phyloP scores from a whole-genome alignment of 2,329 filamentous ascomycete species.

The Ophiocordyceps australis region DNA sequence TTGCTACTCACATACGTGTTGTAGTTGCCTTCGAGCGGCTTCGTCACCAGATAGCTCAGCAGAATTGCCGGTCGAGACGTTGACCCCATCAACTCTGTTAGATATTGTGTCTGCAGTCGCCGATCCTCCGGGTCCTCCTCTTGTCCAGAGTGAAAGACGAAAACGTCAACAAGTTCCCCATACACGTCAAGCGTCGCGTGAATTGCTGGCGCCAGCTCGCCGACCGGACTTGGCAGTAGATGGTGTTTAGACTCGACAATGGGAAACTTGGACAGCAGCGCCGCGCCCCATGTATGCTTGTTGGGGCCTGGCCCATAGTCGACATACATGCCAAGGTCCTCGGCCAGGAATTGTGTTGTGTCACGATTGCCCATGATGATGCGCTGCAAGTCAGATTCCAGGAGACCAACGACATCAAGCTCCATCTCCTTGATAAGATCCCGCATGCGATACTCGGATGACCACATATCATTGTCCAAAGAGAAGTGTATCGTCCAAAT shows the following conservation, averaged over 20 bases:
- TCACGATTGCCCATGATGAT: constrained; percentile 99
- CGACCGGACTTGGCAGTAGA: constrained; percentile 79
- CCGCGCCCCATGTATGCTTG: constrained; percentile 96
- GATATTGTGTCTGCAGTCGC: constrained; percentile 68
- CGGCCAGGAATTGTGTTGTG: constrained; percentile 83
- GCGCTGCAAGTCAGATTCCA: constrained; percentile 84
- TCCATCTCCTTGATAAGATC: constrained; percentile 87
- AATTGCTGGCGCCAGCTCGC: constrained; percentile 88
- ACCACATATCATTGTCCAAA: constrained; percentile 98
- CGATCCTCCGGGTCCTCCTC: constrained; percentile 92
- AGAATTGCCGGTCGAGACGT: constrained; percentile 67
- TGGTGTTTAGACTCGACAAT: constrained; percentile 96
- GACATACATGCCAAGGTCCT: constrained; percentile 96
- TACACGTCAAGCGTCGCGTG: constrained; percentile 93
- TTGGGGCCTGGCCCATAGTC: constrained; percentile 95
- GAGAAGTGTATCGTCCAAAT: constrained; percentile 99
- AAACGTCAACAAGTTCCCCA: constrained; percentile 75
- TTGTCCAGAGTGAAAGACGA: constrained; percentile 97
- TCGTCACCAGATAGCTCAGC: constrained; percentile 82
- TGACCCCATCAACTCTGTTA: constrained; percentile 74
- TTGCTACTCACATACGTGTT: constrained; percentile 78
- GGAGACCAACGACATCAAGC: constrained; percentile 86
- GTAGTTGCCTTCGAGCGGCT: constrained; percentile 84
- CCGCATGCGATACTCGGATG: constrained; percentile 83
- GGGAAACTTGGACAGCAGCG: constrained; percentile 88